These are phyloP conservation scores for Aspergillus diversus DNA, from an alignment of 495 filamentous ascomycete genomes.

Conservation along the genomic window DNA sequence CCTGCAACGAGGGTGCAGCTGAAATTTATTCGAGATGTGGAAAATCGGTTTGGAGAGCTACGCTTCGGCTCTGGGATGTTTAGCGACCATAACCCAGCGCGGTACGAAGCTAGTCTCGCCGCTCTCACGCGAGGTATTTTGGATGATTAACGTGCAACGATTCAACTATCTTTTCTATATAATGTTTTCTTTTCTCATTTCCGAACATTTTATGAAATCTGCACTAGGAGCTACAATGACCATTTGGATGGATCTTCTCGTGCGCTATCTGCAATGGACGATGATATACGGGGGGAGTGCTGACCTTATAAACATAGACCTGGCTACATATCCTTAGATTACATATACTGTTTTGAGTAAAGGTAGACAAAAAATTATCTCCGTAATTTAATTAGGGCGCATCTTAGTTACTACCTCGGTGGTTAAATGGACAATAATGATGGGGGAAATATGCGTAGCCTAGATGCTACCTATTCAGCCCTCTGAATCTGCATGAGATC, in stretches of 20 bases:
- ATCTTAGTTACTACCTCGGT: not conserved
- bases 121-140: slow-evolving; percentile 58
- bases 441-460: no score
- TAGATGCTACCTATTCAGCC: no score
- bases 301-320: not conserved
- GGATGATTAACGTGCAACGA: slow-evolving; percentile 40
- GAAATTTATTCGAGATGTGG: slow-evolving; percentile 67
- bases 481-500: no score
- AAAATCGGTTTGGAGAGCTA: slow-evolving; percentile 69
- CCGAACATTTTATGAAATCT: not conserved
- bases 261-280: not conserved
- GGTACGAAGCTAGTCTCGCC: slow-evolving; percentile 67
- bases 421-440: no score
- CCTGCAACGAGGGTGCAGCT: slow-evolving; percentile 68
- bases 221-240: not conserved
- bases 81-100: slow-evolving; percentile 74
- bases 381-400: not conserved
- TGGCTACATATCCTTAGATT: not conserved
- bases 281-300: not conserved
- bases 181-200: slow-evolving; percentile 6
- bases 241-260: not conserved
- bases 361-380: slow-evolving; percentile 14
- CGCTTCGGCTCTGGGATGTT: slow-evolving; percentile 74
- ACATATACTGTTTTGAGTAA: slow-evolving; percentile 7
- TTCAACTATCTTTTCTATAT: not conserved